Conservation (phyloP, 768 basidiomycete species). For the Lentinula edodes region DNA sequence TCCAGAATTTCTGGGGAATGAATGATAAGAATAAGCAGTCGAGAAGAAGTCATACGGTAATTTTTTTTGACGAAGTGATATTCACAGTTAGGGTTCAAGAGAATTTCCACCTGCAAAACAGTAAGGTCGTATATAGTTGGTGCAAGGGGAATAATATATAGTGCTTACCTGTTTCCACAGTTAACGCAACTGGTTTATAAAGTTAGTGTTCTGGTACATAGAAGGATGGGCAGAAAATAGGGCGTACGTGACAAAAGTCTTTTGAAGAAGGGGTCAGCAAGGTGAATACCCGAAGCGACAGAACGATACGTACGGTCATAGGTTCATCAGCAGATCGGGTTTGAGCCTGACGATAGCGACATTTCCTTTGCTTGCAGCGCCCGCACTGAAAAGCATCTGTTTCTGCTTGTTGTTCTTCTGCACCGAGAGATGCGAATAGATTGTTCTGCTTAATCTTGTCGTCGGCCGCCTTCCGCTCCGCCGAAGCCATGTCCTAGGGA, state of each 20-base stretch:
- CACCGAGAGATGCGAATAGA: constrained; percentile 85
- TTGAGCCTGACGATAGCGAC: constrained; percentile 92
- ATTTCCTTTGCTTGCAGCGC: constrained; percentile 88
- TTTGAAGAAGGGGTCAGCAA: constrained; percentile 9
- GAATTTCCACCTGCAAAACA: constrained; percentile 51
- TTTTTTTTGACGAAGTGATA: no score
- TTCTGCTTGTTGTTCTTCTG: constrained; percentile 86
- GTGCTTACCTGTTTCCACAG: constrained; percentile 50
- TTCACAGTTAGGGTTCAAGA: constrained; percentile 28
- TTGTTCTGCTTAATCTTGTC: constrained; percentile 80
- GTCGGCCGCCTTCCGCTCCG: constrained; percentile 82
- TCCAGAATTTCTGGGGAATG: no score
- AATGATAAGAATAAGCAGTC: neutral
- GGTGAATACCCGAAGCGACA: neutral
- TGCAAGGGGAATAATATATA: neutral
- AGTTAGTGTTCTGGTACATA: constrained; percentile 3
- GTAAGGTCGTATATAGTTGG: constrained; percentile 1
- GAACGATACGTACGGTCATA: constrained; percentile 71
- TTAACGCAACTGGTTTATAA: constrained; percentile 47
- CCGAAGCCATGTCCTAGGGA: constrained; percentile 89
- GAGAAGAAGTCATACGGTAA: neutral
- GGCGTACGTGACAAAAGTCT: constrained; percentile 86
- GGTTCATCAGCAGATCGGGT: constrained; percentile 98
- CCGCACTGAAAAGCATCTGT: constrained; percentile 98
- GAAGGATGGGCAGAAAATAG: neutral